These are phyloP conservation scores for Ceratorhiza oryzae-sativae DNA, from an alignment of 1,284 basidiomycete species.

Conservation along the genomic window DNA sequence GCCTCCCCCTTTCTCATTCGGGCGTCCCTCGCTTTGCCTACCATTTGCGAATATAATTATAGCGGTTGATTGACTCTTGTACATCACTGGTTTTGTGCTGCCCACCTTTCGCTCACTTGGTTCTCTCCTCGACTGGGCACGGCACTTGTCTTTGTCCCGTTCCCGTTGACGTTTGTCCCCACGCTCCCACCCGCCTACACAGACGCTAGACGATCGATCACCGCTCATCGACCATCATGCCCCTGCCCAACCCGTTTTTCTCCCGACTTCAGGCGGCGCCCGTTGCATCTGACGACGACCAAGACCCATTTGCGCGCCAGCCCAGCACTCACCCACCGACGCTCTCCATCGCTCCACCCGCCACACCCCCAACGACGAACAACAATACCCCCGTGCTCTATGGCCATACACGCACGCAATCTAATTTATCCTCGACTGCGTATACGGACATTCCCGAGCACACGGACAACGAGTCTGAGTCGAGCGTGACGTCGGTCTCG, in stretches of 20 bases:
- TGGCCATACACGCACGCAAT: constrained; percentile 31
- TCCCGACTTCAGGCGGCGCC: constrained; percentile 24
- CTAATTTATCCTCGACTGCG: constrained; percentile 26
- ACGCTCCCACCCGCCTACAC: background rate
- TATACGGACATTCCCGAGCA: constrained; percentile 34
- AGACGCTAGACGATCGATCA: background rate
- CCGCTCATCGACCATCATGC: background rate
- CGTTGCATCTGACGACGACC: constrained; percentile 1
- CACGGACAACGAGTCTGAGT: constrained; percentile 37
- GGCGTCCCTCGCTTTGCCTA: background rate
- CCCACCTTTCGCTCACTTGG: background rate
- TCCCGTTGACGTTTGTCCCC: background rate
- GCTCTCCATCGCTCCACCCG: background rate
- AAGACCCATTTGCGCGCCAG: constrained; percentile 11
- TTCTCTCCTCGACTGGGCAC: background rate
- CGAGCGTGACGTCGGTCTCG: constrained; percentile 31
- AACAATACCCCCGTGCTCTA: background rate
- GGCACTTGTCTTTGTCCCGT: background rate
- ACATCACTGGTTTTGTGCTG: background rate
- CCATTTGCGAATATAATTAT: background rate
- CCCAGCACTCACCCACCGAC: background rate
- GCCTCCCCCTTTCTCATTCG: background rate
- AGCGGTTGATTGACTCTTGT: background rate
- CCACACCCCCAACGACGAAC: background rate
- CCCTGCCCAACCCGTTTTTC: constrained; percentile 17